Base-by-base conservation (phyloP, 805 yeast genomes). In the Candida sanyiensis region DNA sequence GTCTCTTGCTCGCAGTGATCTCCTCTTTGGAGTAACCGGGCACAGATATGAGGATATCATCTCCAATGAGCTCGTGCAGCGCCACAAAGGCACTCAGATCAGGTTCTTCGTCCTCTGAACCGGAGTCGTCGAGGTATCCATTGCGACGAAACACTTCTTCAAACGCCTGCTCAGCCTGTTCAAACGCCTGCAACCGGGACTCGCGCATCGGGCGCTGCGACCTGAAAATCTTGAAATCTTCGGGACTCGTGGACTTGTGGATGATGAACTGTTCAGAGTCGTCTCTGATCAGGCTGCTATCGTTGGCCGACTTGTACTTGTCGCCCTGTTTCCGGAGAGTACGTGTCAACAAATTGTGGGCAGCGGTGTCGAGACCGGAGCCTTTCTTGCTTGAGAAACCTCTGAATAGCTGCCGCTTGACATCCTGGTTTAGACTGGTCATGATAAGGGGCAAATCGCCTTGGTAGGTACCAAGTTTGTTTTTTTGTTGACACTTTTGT, bases 1-100 rank as follows among this genome's bases (percentile, higher is more conserved):
- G 39, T 19, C 56, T 35, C 38, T 54, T 54, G 9, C 50, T 48
- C 1, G 53, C 54, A 2, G 46, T 48, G 13, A 54, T 39, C 38
- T 54, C 58, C 29, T 54, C 58, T 15, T 41, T 44, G 1, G 57
- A 45, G 29, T 51, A 54, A 0, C 59, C 59, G 1, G 58, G 54
- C 0, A 55, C 54, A 7, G 51, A 47, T 16, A 55, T 43, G 7
- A 55, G 28, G 6, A 55, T 55, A 27, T 54, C 56, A 35, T 55
- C 55, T 18, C 46, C 44, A 8, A 35, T 17, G 5, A 40, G 28
- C 16, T 45, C 45, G 3, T 44, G 28, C 3, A 52, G 40, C 1
- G 47, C 36, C 1, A 48, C 56, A 22, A 51, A 43, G 3, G 49
- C 42, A 8, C 52, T 46, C 16, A 51, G 39, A 33, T 51, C 57